Percentiles rank a stretch among this genome's conserved stretches.
phyloP scores from a whole-genome alignment of 139 green algal species.

The Trebouxia sp. region DNA sequence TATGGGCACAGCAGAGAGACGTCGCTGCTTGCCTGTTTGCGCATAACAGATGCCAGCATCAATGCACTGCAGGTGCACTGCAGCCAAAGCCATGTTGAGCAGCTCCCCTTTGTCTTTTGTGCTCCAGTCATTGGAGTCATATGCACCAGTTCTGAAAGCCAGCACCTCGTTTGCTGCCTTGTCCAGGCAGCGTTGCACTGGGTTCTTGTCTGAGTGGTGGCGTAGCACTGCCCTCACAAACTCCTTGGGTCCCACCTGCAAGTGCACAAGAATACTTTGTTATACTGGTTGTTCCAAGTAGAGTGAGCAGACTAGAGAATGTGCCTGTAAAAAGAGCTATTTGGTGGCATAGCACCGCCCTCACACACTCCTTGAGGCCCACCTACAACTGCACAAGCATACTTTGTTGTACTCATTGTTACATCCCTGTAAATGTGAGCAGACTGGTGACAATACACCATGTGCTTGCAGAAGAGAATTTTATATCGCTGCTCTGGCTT shows the following conservation, averaged over 20 bases:
- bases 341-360: background rate
- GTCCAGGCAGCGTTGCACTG: constrained; percentile 10
- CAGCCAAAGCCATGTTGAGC: constrained; percentile 2
- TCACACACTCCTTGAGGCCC: constrained; percentile 6
- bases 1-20: background rate
- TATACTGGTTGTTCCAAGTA: too few relatives aligned
- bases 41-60: constrained; percentile 11
- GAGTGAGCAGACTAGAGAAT: too few relatives aligned
- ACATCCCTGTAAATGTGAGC: too few relatives aligned
- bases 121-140: constrained; percentile 6
- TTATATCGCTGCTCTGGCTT: too few relatives aligned
- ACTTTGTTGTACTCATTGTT: too few relatives aligned
- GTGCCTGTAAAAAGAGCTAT: too few relatives aligned
- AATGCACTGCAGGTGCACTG: constrained; percentile 19
- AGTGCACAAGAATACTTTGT: too few relatives aligned
- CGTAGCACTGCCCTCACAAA: background rate
- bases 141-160: background rate
- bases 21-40: background rate
- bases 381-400: background rate
- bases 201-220: constrained; percentile 22
- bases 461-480: too few relatives aligned
- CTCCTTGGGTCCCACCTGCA: constrained; percentile 8
- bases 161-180: background rate
- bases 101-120: background rate
- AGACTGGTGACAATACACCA: too few relatives aligned